Evolutionary conservation across 2,329 filamentous ascomycete genomes (phyloP).

Genomic region (Amauroascus verrucosus): DNA sequence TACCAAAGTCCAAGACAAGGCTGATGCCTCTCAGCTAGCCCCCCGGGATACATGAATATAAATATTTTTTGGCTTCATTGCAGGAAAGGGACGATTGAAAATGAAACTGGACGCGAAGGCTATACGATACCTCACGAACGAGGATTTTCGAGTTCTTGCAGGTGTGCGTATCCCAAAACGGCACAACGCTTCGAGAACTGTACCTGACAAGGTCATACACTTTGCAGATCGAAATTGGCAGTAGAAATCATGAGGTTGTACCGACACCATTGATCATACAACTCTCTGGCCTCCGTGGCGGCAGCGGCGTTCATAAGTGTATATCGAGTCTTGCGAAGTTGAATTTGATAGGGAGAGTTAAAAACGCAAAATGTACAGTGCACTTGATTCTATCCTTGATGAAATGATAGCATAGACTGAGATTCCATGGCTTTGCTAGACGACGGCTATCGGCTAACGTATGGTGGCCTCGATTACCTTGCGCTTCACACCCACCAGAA

Average conservation of each 20-base stretch:
- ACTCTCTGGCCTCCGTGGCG: conserved; percentile 67
- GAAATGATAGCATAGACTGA: neutral
- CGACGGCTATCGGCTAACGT: conserved; percentile 92
- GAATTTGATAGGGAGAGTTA: conserved; percentile 80
- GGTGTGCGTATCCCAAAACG: conserved; percentile 53
- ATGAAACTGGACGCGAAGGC: conserved; percentile 96
- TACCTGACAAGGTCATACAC: neutral
- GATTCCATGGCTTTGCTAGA: conserved; percentile 33
- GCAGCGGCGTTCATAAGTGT: conserved; percentile 67
- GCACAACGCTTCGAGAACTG: neutral
- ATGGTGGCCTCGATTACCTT: conserved; percentile 96
- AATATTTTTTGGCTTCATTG: neutral
- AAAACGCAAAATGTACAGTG: conserved; percentile 69
- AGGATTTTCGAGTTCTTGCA: conserved; percentile 92
- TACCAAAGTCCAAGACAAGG: neutral
- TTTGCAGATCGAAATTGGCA: conserved; percentile 74
- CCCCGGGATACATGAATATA: neutral
- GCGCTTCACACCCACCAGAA: conserved; percentile 82
- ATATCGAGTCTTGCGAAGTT: conserved; percentile 89
- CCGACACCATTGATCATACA: conserved; percentile 81
- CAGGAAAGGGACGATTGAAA: conserved; percentile 14
- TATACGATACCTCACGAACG: conserved; percentile 79
- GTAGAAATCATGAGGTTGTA: conserved; percentile 93
- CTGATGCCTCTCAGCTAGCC: neutral
- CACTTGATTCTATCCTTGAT: neutral